Evolutionary conservation across 306 rosid genomes (phyloP), one percentile per base, ranked within the genome.

Genomic region (Alnus rubra): DNA sequence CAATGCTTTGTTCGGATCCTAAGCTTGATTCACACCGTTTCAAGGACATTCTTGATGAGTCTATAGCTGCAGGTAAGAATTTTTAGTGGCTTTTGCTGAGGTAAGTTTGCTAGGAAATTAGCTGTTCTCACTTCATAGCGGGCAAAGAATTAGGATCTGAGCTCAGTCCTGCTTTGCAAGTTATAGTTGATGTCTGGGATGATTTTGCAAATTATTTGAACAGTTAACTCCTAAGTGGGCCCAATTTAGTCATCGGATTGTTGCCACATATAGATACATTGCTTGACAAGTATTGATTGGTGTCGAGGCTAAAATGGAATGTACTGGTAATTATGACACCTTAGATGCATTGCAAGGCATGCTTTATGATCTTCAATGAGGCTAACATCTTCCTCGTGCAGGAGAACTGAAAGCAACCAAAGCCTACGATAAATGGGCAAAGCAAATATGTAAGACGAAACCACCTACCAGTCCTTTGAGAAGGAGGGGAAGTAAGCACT

Each of bases 1-100:
- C 98, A 69, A 95, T 95, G 99, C 89, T 95, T 71, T 95, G 99
- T 90, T 95, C 99, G 4, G 97, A 93, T 84, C 83, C 90, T 74
- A 88, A 89, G 85, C 92, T 91, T 10, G 99, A 95, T 82, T 92
- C 99, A 3, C 93, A 88, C 62, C 87, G 94, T 49, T 93, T 86
- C 88, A 91, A 84, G 87, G 98, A 93, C 78, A 90, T 88, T 49
- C 79, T 95, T 15, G 94, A 95, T 10, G 97, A 90, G 87, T 86
- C 89, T 73, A 83, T 93, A 76, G 79, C 89, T 75, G 81, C 92
- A 76, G 98, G 98, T 95, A 75, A 81, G 81, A 47, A 68, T 80
- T 75, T 75, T 62, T 60, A 59, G 64, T 52, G 56, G 12, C 23
- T 74, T 84, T 79, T 49, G 4, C 50, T 81, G 75, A 33, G 39